phyloP scores from a whole-genome alignment of 2,329 filamentous ascomycete genomes.

The Pyrenophora tritici-repentis region DNA sequence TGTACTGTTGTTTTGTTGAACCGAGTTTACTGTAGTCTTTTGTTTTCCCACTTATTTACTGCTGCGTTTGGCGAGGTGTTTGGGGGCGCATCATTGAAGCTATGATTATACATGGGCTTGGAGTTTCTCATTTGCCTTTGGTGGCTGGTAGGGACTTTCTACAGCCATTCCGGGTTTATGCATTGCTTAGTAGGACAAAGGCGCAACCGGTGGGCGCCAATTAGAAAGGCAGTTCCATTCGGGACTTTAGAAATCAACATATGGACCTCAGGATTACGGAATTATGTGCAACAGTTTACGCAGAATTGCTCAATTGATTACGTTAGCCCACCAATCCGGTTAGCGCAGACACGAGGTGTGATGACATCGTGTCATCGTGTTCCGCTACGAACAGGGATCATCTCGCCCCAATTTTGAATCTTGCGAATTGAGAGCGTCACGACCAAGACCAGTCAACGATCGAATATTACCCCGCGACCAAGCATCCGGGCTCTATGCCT shows the following conservation, averaged over 20 bases:
- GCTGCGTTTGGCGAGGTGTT: constrained; percentile 15
- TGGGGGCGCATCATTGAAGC: background rate
- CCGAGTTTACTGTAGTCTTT: background rate
- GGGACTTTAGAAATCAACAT: background rate
- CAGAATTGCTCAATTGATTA: background rate
- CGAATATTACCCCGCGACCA: background rate
- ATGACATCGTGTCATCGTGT: constrained; percentile 42
- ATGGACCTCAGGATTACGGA: background rate
- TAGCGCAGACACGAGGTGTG: constrained; percentile 30
- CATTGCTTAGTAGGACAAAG: background rate
- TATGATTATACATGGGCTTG: constrained; percentile 12
- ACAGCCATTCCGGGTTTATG: background rate
- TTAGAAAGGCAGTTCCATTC: background rate
- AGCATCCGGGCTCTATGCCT: background rate
- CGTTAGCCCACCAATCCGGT: background rate
- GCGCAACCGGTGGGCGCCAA: constrained; percentile 1
- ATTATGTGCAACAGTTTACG: background rate
- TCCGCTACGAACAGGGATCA: constrained; percentile 17
- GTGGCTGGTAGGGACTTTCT: constrained; percentile 2
- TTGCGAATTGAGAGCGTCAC: constrained; percentile 26
- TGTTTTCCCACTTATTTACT: background rate
- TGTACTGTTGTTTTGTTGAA: background rate
- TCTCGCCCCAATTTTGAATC: constrained; percentile 8
- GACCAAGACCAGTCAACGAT: background rate
- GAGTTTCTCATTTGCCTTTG: background rate